A percentile compares a stretch with the other conserved stretches of the same genome.
Conservation (phyloP, 257 asterid genomes). For the Fraxinus cuspidata region DNA sequence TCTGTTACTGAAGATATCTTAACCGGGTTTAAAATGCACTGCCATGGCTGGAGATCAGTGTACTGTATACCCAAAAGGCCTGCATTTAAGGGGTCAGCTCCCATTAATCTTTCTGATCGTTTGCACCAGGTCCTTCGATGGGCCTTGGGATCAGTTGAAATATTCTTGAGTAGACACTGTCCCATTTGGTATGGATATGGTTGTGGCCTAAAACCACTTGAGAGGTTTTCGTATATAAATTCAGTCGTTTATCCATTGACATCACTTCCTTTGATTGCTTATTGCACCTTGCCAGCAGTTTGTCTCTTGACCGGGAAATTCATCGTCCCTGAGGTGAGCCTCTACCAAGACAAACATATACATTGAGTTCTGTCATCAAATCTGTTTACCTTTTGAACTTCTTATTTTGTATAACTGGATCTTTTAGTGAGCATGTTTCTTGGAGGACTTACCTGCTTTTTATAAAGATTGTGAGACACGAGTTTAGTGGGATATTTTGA, state of each 20-base stretch:
- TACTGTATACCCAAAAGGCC: constrained; percentile 40
- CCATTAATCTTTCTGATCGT: constrained; percentile 44
- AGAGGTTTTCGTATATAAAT: constrained; percentile 38
- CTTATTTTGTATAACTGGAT: neutral
- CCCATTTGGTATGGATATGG: constrained; percentile 47
- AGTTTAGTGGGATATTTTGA: neutral
- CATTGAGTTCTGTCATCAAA: neutral
- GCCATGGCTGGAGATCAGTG: constrained; percentile 43
- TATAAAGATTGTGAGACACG: too few relatives aligned
- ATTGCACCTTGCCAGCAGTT: constrained; percentile 45
- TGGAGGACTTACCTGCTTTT: neutral
- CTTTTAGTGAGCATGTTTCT: neutral
- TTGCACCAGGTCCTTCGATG: constrained; percentile 45
- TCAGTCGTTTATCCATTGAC: constrained; percentile 43
- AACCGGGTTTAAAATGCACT: constrained; percentile 45
- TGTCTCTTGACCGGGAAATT: constrained; percentile 42
- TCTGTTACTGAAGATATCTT: constrained; percentile 45
- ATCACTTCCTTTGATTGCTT: constrained; percentile 36
- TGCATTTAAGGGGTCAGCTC: constrained; percentile 46
- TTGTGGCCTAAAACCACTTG: constrained; percentile 38
- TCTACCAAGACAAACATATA: neutral
- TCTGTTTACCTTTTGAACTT: neutral
- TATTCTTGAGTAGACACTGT: constrained; percentile 40
- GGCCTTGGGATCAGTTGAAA: constrained; percentile 47
- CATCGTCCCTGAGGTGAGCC: constrained; percentile 42